Percentiles rank a stretch among this genome's conserved stretches.
Conservation (phyloP, 345 rosid species). For the Microcos paniculata region DNA sequence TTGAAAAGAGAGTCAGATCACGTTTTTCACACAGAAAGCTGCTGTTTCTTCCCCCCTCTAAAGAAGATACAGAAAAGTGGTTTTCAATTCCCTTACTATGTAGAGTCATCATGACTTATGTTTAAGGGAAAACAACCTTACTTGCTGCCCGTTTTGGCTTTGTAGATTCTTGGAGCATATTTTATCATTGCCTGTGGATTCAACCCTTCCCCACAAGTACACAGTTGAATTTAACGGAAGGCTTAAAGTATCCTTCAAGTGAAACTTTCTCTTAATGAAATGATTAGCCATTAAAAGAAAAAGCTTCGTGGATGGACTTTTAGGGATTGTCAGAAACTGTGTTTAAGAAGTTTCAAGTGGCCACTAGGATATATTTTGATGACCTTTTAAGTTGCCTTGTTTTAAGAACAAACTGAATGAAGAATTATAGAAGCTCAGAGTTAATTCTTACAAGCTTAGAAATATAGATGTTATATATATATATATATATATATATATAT, state of each 20-base stretch:
- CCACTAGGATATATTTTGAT: background rate
- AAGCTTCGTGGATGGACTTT: background rate
- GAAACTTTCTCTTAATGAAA: background rate
- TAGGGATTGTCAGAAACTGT: background rate
- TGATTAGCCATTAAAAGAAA: background rate
- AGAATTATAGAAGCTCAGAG: background rate
- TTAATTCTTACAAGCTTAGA: background rate
- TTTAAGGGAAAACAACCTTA: constrained; percentile 15
- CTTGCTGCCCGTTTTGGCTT: constrained; percentile 17
- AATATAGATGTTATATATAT: background rate
- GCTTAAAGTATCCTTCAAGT: constrained; percentile 60
- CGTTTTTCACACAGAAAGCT: constrained; percentile 88
- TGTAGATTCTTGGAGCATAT: constrained; percentile 79
- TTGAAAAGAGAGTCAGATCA: constrained; percentile 95
- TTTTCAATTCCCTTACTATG: background rate
- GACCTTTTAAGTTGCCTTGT: background rate
- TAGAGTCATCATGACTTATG: constrained; percentile 13
- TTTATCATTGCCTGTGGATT: constrained; percentile 68
- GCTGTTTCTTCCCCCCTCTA: constrained; percentile 77
- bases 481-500: too few species aligned
- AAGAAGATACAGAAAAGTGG: constrained; percentile 68
- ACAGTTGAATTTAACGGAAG: constrained; percentile 64
- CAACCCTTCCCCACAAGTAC: constrained; percentile 61
- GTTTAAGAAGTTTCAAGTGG: background rate
- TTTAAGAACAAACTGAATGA: background rate